These are phyloP conservation scores for Sporothrix globosa DNA, from an alignment of 2,329 filamentous ascomycete genomes.

Conservation along the genomic window DNA sequence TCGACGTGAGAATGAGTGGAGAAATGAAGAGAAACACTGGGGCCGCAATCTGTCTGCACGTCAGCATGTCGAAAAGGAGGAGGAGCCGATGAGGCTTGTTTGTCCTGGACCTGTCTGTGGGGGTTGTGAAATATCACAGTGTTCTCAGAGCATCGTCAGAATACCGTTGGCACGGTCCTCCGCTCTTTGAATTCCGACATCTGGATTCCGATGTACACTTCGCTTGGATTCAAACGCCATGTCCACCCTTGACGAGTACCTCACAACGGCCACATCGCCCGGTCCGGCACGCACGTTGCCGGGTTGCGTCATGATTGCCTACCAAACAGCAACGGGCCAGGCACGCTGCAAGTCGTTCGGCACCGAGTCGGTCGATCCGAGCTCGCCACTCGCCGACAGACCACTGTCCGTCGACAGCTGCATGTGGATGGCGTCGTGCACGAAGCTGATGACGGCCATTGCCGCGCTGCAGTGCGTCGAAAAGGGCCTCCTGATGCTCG, in stretches of 20 bases:
- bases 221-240: background rate
- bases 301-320: constrained; percentile 12
- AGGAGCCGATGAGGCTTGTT: no score
- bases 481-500: background rate
- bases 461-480: constrained; percentile 10
- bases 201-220: no score
- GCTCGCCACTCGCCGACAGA: background rate
- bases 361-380: constrained; percentile 14
- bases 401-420: constrained; percentile 12
- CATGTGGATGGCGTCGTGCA: constrained; percentile 25
- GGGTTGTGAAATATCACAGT: no score
- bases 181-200: no score
- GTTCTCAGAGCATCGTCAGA: no score
- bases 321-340: background rate
- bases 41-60: no score
- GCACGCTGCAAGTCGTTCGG: constrained; percentile 11
- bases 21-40: no score
- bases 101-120: no score
- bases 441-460: constrained; percentile 23
- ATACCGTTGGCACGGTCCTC: no score
- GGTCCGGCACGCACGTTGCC: constrained; percentile 9
- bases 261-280: background rate
- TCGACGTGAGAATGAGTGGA: no score
- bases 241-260: background rate
- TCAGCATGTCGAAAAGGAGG: no score